Evolutionary conservation across 768 basidiomycete species (phyloP), one percentile per base, ranked within the genome.

Genomic region (Calocybe indica): DNA sequence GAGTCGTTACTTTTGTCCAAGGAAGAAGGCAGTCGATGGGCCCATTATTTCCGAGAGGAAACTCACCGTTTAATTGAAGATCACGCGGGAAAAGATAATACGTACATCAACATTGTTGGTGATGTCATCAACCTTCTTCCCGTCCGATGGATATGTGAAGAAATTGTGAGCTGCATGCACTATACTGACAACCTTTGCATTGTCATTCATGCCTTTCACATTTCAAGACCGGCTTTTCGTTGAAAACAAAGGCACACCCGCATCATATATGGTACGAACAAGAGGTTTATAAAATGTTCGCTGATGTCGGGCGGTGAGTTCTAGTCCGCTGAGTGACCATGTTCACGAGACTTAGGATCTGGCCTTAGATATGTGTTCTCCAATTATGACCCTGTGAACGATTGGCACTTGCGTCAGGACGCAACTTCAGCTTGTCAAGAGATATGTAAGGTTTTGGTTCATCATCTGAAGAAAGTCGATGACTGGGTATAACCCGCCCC

Each of bases 101-200:
- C 52, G 31, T 69, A 61, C 43, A 59, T 87, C 14, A 83, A 89
- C 57, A 72, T 88, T 34, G 75, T 88, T 6, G 68, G 67, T 37
- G 82, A 88, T 53, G 84, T 88, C 14, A 75, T 85, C 56, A 83
- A 88, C 51, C 58, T 72, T 28, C 49, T 84, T 35, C 79, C 85
- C 0, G 60, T 83, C 5, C 70, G 77, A 49, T 88, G 82, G 83
- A 69, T 82, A 29, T 73, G 74, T 7, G 67, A 75, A 31, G 58
- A 76, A 45, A 64, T 85, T 48, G 85, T 86, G 50, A 53, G 82
- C 65, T 32, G 42, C 45, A 10, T 32, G 5, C 12, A 33, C 34
- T 38, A 14, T 5, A n/a, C 9, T 43, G 11, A 46, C 7, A 10
- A 45, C 22, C 9, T 29, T 37, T 47, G 38, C 40, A 7, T 28